Evolutionary conservation across 2,329 filamentous ascomycete genomes (phyloP), one percentile per base, ranked within the genome.

Genomic region (Lasiodiplodia sp.): DNA sequence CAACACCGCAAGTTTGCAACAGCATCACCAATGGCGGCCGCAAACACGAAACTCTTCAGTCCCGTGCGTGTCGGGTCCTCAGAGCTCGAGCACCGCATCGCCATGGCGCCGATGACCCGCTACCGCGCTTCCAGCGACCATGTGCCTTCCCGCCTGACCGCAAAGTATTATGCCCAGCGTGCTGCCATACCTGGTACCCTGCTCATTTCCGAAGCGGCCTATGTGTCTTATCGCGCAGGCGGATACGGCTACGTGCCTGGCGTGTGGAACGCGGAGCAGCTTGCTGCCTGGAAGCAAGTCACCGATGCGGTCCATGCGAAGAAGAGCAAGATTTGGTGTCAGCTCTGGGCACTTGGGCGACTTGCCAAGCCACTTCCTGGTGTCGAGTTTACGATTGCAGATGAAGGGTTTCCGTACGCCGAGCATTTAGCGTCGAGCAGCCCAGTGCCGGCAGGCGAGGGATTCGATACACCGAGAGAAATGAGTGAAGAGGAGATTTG

Each of bases 221-320:
- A 73, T 73, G 77, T 77, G 70, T 75, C 72, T 10, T 62, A 69
- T 34, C 60, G 71, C 67, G 73, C 75, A 4, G 67, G 69, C 52
- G 77, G 77, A n/a, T 74, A 71, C 60, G 66, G 68, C 37, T 74
- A 75, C 66, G 72, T 73, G 11, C 69, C 76, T 6, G 76, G 75
- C 4, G 73, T 79, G 66, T 78, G 71, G 70, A 74, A 53, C n/a
- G 66, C 72, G 10, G 82, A 81, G 14, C 88, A 91, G 69, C 82
- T 89, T 52, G 82, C 81, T 1, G 85, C 81, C 0, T 92, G 89
- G 90, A 86, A 84, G 70, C 77, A 83, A 12, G 79, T 92, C 47
- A 88, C 86, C 1, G 84, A 88, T 34, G 86, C 85, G 0, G 88
- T 92, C 0, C 90, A 92, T 75, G 81, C 81, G 21, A 89, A 89